phyloP scores from a whole-genome alignment of 345 rosid genomes.

The Populus pruinosa region DNA sequence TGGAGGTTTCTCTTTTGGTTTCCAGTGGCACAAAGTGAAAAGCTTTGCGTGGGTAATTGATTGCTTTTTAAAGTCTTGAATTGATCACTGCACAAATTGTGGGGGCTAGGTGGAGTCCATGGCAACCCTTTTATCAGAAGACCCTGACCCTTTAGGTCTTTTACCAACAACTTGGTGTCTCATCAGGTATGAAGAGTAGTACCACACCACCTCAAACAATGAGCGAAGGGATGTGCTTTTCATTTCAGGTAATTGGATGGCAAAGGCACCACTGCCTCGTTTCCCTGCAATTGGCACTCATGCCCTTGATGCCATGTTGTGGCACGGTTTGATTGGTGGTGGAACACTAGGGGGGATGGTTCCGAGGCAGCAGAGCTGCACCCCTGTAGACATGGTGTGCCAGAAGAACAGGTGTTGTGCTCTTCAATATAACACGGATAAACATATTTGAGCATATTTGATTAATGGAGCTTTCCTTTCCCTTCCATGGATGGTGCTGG shows the following conservation, averaged over 20 bases:
- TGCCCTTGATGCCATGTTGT: not conserved
- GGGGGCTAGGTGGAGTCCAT: conserved; percentile 19
- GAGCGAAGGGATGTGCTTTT: not conserved
- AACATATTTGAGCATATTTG: conserved; percentile 10
- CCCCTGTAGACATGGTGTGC: conserved; percentile 13
- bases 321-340: not conserved
- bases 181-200: not conserved
- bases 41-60: conserved; percentile 5
- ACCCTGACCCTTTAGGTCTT: conserved; percentile 10
- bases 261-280: not conserved
- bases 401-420: not conserved
- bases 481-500: too few relatives aligned
- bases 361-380: not conserved
- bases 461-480: not conserved
- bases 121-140: conserved; percentile 7
- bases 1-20: conserved; percentile 26
- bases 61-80: conserved; percentile 36
- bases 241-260: not conserved
- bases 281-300: not conserved
- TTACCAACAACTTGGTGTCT: conserved; percentile 15
- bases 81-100: conserved; percentile 24
- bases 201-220: not conserved
- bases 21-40: conserved; percentile 25
- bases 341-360: not conserved
- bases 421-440: conserved; percentile 4